Conservation (phyloP, 768 basidiomycete species). For the Amanita polypyramis region DNA sequence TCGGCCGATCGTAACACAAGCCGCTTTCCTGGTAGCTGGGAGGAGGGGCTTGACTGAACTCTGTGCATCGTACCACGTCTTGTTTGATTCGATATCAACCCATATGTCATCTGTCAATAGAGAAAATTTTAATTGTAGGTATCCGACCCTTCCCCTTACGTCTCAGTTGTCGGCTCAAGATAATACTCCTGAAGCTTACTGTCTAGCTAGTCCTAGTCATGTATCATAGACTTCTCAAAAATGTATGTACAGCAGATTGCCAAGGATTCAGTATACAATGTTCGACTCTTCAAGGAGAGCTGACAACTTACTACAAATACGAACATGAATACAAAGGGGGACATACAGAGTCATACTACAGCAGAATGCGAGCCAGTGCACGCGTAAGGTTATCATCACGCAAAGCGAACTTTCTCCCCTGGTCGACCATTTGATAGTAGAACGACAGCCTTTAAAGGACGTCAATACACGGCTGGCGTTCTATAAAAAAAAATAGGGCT, state of each 20-base stretch:
- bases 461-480: background rate
- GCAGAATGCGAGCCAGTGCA: background rate
- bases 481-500: constrained; percentile 20
- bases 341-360: background rate
- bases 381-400: constrained; percentile 27
- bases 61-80: background rate
- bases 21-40: constrained; percentile 33
- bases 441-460: constrained; percentile 60
- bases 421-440: constrained; percentile 83
- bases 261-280: background rate
- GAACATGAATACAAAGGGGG: too few relatives aligned
- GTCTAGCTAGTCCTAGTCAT: too few relatives aligned
- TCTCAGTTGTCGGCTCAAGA: background rate
- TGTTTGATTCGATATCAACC: constrained; percentile 5
- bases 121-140: too few relatives aligned
- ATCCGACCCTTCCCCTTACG: too few relatives aligned
- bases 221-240: background rate
- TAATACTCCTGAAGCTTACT: too few relatives aligned
- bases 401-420: constrained; percentile 79
- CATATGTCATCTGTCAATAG: constrained; percentile 3
- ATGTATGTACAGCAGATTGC: constrained; percentile 6
- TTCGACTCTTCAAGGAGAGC: too few relatives aligned
- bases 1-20: constrained; percentile 13
- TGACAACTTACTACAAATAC: too few relatives aligned
- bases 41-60: constrained; percentile 30